Evolutionary conservation across 441 rosid species (phyloP), one percentile per base, ranked within the genome.

Genomic region (Populus hybrid): DNA sequence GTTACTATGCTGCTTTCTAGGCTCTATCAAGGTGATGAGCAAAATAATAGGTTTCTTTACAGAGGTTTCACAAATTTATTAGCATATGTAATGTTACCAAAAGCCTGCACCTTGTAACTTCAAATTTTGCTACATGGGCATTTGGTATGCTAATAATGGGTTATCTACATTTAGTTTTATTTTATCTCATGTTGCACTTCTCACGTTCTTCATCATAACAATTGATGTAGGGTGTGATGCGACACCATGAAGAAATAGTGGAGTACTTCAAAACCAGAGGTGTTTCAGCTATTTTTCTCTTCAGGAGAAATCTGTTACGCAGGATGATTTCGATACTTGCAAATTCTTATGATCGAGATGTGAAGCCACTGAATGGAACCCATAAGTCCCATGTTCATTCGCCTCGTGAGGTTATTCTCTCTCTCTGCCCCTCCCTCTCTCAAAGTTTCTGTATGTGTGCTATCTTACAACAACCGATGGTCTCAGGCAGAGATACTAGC

Each of bases 381-480:
- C 99, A 92, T 88, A 94, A 94, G 85, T 95, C 99, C 75, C 98
- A 95, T 42, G 94, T 90, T 80, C 99, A 94, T 88, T 94, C 95
- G 34, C 90, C 88, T 35, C 85, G 78, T 30, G 99, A 94, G 97
- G 99, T 91, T 34, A 66, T 30, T 35, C 75, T 54, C 59, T 81
- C 74, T 72, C 75, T 24, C 77, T 30, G 50, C 61, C 38, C 36
- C 64, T 54, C 32, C 26, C 77, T 46, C 77, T 46, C 28, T 65
- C 57, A 46, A 46, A 50, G 59, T 16, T 54, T 16, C 72, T 74
- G n/a, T 28, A 0, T 21, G 7, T 16, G 21, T 21, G 35, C 18
- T 38, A 59, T 50, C 72, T 79, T 21, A 69, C 18, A 36, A 26
- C 38, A n/a, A 24, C 72, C 71, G 11, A 83, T 84, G 76, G 63